phyloP scores from a whole-genome alignment of 345 rosid genomes.

The Aquilaria yunnanensis region DNA sequence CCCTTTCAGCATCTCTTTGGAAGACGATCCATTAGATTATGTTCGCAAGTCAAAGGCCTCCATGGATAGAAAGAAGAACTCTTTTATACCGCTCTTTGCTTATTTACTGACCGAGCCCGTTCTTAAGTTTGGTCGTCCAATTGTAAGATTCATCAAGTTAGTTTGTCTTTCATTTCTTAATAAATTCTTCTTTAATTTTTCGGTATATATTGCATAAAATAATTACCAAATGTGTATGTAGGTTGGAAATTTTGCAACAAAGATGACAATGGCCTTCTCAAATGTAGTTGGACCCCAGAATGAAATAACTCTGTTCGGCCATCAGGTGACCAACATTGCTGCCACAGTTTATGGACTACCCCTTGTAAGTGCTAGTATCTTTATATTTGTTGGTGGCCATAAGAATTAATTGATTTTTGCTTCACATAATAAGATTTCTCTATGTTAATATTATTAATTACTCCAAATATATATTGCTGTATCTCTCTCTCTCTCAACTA shows the following conservation, averaged over 20 bases:
- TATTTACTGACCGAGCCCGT: slow-evolving; percentile 3
- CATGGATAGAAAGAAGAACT: slow-evolving; percentile 29
- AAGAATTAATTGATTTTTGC: no score
- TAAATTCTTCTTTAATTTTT: slow-evolving; percentile 1
- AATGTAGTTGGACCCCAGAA: slow-evolving; percentile 32
- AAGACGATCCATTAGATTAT: slow-evolving; percentile 30
- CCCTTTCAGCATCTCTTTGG: slow-evolving; percentile 25
- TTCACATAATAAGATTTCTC: no score
- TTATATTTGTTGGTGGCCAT: background rate
- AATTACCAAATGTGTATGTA: no score
- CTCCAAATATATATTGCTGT: no score
- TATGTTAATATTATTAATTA: no score
- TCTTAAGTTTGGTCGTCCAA: background rate
- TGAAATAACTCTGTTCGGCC: slow-evolving; percentile 29
- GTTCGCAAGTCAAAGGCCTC: slow-evolving; percentile 22
- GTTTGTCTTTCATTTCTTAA: background rate
- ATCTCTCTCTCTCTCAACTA: no score
- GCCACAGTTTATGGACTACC: slow-evolving; percentile 27
- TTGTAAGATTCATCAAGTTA: background rate
- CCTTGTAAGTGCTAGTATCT: slow-evolving; percentile 15
- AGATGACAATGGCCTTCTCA: slow-evolving; percentile 23
- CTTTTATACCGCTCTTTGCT: slow-evolving; percentile 18
- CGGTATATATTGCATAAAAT: background rate
- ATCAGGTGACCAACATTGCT: slow-evolving; percentile 26
- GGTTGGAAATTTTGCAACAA: no score